Conservation (phyloP, 2,329 filamentous ascomycete species). For the Nemania sp. region DNA sequence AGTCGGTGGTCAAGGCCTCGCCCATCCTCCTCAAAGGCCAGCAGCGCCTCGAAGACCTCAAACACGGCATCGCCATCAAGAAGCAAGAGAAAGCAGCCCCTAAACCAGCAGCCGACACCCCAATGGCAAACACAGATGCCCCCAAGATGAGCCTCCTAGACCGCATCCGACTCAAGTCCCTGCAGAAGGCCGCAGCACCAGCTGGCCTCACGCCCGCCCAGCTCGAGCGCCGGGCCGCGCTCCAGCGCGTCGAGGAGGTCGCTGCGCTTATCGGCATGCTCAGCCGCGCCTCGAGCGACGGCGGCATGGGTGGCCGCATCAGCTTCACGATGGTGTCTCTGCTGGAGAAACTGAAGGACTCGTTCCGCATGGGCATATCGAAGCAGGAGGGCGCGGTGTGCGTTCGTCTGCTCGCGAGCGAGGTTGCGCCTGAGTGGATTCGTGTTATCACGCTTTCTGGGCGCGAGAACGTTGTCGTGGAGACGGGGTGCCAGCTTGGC, state of each 20-base stretch:
- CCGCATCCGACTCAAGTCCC: slow-evolving; percentile 78
- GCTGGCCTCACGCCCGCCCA: slow-evolving; percentile 64
- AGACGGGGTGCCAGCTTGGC: slow-evolving; percentile 55
- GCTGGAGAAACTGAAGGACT: slow-evolving; percentile 75
- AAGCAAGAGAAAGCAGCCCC: slow-evolving; percentile 58
- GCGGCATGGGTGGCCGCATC: slow-evolving; percentile 65
- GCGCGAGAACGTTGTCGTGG: slow-evolving; percentile 69
- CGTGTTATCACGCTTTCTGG: slow-evolving; percentile 64
- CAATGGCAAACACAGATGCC: slow-evolving; percentile 57
- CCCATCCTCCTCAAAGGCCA: slow-evolving; percentile 74
- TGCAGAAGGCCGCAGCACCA: slow-evolving; percentile 60
- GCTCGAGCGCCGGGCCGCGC: slow-evolving; percentile 71
- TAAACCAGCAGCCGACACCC: slow-evolving; percentile 49
- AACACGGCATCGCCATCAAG: slow-evolving; percentile 67
- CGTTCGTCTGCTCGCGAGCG: slow-evolving; percentile 63
- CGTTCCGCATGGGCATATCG: slow-evolving; percentile 67
- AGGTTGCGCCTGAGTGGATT: slow-evolving; percentile 69
- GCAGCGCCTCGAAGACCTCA: slow-evolving; percentile 75
- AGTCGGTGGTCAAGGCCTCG: slow-evolving; percentile 64
- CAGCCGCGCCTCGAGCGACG: slow-evolving; percentile 58
- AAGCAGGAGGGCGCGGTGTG: slow-evolving; percentile 64
- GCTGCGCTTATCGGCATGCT: slow-evolving; percentile 76
- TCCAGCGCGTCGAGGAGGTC: slow-evolving; percentile 76
- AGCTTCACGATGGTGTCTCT: slow-evolving; percentile 75
- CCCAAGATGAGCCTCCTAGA: slow-evolving; percentile 77